Conservation (phyloP, 495 filamentous ascomycete genomes). For the Hypoxylon crocopeplum region DNA sequence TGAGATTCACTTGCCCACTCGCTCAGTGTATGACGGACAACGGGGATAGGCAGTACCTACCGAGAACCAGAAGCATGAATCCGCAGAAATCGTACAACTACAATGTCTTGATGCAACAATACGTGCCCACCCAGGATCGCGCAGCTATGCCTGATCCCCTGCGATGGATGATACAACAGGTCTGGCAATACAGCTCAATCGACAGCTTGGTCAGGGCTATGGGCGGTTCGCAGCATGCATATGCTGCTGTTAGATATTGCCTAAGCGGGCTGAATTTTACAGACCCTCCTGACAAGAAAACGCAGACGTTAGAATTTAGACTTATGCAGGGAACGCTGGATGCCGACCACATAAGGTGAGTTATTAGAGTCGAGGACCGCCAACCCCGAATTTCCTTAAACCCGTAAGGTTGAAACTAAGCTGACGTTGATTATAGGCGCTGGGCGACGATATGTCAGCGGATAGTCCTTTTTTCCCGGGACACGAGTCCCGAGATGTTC, state of each 20-base stretch:
- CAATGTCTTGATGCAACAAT: background rate
- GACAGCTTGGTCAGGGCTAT: background rate
- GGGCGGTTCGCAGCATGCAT: background rate
- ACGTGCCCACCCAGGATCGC: background rate
- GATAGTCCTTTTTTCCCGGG: slow-evolving; percentile 20
- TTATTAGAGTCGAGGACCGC: background rate
- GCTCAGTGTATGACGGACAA: background rate
- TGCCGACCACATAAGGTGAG: slow-evolving; percentile 28
- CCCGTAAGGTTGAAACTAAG: background rate
- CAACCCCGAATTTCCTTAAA: background rate
- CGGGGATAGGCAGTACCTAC: background rate
- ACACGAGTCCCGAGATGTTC: slow-evolving; percentile 8
- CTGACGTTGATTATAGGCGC: slow-evolving; percentile 5
- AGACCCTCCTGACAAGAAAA: background rate
- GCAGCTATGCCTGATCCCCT: background rate
- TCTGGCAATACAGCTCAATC: slow-evolving; percentile 30
- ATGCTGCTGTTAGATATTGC: background rate
- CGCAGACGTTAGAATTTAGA: slow-evolving; percentile 29
- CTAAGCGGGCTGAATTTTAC: background rate
- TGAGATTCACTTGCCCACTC: too few relatives aligned
- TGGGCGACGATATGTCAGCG: slow-evolving; percentile 26
- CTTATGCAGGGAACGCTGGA: slow-evolving; percentile 37
- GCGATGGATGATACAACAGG: background rate
- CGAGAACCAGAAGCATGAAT: background rate
- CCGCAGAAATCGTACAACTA: background rate